Percentiles rank a stretch among this genome's conserved stretches.
Evolutionary conservation across 495 filamentous ascomycete species (phyloP).

Genomic region (Hypoxylon intermedium): DNA sequence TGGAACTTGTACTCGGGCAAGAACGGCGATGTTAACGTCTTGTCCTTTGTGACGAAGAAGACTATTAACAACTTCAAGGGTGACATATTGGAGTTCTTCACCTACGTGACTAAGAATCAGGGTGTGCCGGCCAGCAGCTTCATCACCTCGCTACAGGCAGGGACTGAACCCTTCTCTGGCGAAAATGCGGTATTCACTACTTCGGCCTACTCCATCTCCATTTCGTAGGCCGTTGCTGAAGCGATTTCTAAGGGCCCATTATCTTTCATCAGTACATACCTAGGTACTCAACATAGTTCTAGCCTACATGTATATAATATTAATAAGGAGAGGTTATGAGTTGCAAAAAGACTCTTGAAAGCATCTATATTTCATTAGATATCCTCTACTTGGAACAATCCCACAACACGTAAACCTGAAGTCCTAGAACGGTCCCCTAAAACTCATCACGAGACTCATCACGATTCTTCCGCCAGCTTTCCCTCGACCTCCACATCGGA

Average conservation of each 20-base stretch:
- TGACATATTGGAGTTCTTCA: slow-evolving; percentile 64
- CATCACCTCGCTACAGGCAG: slow-evolving; percentile 46
- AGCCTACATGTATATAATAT: neutral
- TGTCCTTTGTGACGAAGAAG: slow-evolving; percentile 64
- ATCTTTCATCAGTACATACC: neutral
- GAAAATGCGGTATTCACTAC: slow-evolving; percentile 40
- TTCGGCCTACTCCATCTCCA: slow-evolving; percentile 34
- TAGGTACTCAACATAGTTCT: neutral
- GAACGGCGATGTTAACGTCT: slow-evolving; percentile 64
- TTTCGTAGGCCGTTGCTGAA: slow-evolving; percentile 14
- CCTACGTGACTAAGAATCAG: slow-evolving; percentile 60
- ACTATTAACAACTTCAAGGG: slow-evolving; percentile 59
- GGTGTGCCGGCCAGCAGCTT: slow-evolving; percentile 60
- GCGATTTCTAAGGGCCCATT: neutral
- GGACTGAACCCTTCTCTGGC: slow-evolving; percentile 46
- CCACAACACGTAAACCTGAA: too few species aligned
- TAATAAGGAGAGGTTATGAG: neutral
- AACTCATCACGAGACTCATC: too few species aligned
- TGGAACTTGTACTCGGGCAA: slow-evolving; percentile 65
- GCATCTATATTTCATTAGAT: too few species aligned
- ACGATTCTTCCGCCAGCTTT: slow-evolving; percentile 13
- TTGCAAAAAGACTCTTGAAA: too few species aligned
- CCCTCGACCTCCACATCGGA: slow-evolving; percentile 26
- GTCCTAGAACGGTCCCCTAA: too few species aligned
- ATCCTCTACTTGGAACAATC: too few species aligned